Percentiles rank a stretch among this genome's conserved stretches.
These are phyloP conservation scores for Carex cristatella DNA, from an alignment of 176 grass and related monocot species.

Conservation along the genomic window DNA sequence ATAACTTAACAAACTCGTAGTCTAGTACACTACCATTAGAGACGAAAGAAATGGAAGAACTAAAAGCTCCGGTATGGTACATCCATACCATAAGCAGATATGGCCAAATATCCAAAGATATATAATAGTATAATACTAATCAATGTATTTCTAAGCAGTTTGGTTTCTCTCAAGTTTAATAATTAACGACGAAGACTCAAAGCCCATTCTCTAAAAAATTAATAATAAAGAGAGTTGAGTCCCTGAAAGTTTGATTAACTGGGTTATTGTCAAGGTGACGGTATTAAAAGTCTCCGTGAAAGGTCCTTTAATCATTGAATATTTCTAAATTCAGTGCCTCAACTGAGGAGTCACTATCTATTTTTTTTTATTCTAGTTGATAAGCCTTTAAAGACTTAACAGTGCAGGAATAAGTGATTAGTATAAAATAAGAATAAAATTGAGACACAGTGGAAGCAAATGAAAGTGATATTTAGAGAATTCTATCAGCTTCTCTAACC, in stretches of 20 bases:
- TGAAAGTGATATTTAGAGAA: slow-evolving; percentile 9
- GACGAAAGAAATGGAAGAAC: too few species aligned
- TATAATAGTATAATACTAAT: background rate
- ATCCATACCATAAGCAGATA: background rate
- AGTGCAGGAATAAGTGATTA: background rate
- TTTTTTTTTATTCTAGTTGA: slow-evolving; percentile 6
- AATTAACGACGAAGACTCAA: background rate
- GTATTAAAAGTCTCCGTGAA: background rate
- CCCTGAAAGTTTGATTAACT: background rate
- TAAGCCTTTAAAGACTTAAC: slow-evolving; percentile 9
- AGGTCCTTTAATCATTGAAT: background rate
- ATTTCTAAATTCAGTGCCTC: background rate
- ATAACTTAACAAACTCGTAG: background rate
- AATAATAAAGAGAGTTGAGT: background rate
- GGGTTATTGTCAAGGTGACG: background rate
- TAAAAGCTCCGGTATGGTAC: background rate
- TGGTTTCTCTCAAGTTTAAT: background rate
- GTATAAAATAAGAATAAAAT: background rate
- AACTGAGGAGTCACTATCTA: background rate
- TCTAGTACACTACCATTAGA: background rate
- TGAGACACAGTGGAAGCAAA: background rate
- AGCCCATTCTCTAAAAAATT: background rate
- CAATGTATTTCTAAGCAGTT: background rate
- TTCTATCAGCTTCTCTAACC: background rate
- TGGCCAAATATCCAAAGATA: background rate